These are phyloP conservation scores for Beta corolliflora DNA, from an alignment of 179 eudicot genomes.

Conservation along the genomic window DNA sequence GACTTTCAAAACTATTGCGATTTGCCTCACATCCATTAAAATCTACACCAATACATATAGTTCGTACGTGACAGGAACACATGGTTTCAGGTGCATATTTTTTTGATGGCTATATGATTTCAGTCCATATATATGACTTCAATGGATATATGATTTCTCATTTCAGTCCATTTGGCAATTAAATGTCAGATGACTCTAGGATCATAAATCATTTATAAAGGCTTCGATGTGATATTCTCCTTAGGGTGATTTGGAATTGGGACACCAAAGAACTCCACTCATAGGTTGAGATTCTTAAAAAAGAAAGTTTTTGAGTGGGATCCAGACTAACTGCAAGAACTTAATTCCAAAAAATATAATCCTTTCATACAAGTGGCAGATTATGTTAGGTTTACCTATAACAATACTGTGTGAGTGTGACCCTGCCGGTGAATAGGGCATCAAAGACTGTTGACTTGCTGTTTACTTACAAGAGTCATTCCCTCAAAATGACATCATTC, in stretches of 20 bases:
- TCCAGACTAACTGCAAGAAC: constrained; percentile 9
- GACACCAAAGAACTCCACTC: constrained; percentile 29
- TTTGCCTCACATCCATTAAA: too few species aligned
- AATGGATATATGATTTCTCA: neutral
- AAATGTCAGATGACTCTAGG: neutral
- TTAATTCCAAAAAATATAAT: constrained; percentile 5
- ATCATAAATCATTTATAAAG: neutral
- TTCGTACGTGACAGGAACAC: too few species aligned
- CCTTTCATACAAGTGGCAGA: constrained; percentile 11
- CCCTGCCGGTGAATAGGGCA: constrained; percentile 7
- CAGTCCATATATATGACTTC: neutral
- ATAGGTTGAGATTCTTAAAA: constrained; percentile 16
- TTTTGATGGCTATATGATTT: too few species aligned
- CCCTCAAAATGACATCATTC: neutral
- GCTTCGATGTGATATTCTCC: neutral
- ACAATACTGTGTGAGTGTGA: constrained; percentile 6
- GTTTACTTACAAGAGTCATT: neutral
- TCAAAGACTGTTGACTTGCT: constrained; percentile 11
- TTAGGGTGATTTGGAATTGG: constrained; percentile 12
- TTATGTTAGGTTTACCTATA: neutral
- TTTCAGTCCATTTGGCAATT: neutral
- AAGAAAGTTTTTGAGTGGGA: constrained; percentile 16
- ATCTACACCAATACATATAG: too few species aligned
- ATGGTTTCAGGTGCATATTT: too few species aligned
- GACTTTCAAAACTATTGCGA: too few species aligned